phyloP scores from a whole-genome alignment of 192 early-diverging fungal species.

The Linnemannia elongata region DNA sequence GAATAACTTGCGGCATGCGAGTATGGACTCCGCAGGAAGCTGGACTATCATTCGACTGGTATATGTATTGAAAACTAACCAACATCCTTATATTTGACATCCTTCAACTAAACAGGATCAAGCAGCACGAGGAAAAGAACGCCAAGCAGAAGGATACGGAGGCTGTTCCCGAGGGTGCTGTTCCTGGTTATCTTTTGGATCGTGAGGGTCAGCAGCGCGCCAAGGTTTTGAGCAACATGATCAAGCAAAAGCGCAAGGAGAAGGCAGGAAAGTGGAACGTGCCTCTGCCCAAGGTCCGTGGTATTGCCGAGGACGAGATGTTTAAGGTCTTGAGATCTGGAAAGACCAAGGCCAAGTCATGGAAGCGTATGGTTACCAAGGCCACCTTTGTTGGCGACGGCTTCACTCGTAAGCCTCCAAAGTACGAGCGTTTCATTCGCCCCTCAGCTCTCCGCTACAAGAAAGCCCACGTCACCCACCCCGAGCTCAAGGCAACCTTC shows the following conservation, averaged over 20 bases:
- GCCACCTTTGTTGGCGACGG: conserved; percentile 99
- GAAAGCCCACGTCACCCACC: conserved; percentile 99
- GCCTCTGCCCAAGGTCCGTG: conserved; percentile 97
- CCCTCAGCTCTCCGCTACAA: conserved; percentile 98
- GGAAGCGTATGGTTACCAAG: conserved; percentile 99
- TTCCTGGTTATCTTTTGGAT: conserved; percentile 97
- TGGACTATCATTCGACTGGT: background rate
- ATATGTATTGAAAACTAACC: background rate
- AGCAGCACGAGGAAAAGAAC: conserved; percentile 97
- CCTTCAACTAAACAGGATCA: conserved; percentile 71
- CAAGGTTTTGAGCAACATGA: conserved; percentile 98
- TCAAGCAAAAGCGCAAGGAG: conserved; percentile 99
- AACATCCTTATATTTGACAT: conserved; percentile 5
- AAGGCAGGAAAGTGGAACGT: conserved; percentile 99
- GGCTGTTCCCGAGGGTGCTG: conserved; percentile 94
- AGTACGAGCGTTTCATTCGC: conserved; percentile 98
- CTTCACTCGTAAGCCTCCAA: conserved; percentile 99
- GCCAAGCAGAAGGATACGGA: conserved; percentile 94
- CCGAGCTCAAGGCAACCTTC: conserved; percentile 98
- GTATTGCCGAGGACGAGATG: conserved; percentile 99
- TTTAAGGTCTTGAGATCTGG: conserved; percentile 98
- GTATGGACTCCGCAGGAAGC: background rate
- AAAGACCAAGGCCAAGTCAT: conserved; percentile 94
- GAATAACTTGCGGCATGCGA: background rate
- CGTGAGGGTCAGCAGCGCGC: conserved; percentile 97